Base-by-base conservation (phyloP, 1,139 yeast species). In the Taphrina wiesneri region DNA sequence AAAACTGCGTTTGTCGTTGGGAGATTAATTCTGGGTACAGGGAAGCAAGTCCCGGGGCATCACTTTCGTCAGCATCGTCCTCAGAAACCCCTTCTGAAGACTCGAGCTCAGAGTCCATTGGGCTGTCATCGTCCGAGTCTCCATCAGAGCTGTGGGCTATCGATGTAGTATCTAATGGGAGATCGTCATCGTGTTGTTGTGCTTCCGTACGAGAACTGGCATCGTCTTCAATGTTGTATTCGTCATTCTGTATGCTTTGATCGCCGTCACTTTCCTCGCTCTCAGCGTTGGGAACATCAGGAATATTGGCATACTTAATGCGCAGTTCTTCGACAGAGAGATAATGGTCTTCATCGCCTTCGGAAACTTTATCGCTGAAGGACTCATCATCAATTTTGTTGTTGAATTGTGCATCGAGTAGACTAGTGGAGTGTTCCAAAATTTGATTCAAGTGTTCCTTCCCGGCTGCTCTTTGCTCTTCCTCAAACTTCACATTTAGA, bases 401-500 rank as follows among this genome's bases (percentile, higher is more conserved):
- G 30, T 34, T 34, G 54, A 19, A 71, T 70, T 93, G 96, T 0
- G 96, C 96, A 70, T 91, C 97, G 45, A 93, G 80, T 57, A 93
- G 81, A 74, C 89, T 93, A 0, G 97, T 90, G 32, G 97, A 90
- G 72, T 92, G 96, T 72, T 92, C 96, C 69, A 93, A 79, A 82
- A 93, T 92, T 74, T 90, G 88, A 69, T 91, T 86, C 69, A 93
- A 81, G 74, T 92, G 97, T 71, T 89, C 88, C 74, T 93, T 88
- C 43, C 97, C 97, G 74, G 87, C 86, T 81, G 74, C 85, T 80
- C 80, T 89, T 84, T 76, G 89, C 78, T 76, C 75, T 52, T 77
- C 82, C 65, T 75, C 79, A 28, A 72, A 70, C 34, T 70, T 72
- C 54, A 72, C 75, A 61, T 75, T 77, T 28, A 75, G 73, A 32